These are phyloP conservation scores for Boletus austroedulis DNA, from an alignment of 1,284 basidiomycete genomes.

Conservation along the genomic window DNA sequence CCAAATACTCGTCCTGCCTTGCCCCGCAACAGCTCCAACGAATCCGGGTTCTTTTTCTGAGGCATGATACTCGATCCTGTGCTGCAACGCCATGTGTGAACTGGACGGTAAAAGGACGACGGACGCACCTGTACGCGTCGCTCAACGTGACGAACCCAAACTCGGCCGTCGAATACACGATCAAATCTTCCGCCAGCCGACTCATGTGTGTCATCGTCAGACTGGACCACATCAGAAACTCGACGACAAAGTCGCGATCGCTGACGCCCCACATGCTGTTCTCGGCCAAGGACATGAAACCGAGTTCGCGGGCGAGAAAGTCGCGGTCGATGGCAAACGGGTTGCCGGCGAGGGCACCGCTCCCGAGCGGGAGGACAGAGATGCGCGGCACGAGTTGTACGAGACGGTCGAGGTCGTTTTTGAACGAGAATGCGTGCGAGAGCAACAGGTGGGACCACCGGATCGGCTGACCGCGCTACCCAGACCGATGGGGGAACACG, in stretches of 20 bases:
- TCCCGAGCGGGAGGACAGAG: conserved; percentile 90
- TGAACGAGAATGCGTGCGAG: conserved; percentile 92
- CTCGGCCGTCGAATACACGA: conserved; percentile 95
- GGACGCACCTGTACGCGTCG: conserved; percentile 90
- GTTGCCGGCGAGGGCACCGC: conserved; percentile 94
- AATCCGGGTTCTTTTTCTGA: conserved; percentile 99
- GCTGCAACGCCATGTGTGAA: conserved; percentile 41
- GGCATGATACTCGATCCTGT: conserved; percentile 99
- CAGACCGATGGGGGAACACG: background rate
- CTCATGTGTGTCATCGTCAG: conserved; percentile 92
- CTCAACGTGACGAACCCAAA: conserved; percentile 94
- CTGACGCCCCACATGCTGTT: conserved; percentile 95
- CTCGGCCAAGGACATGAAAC: conserved; percentile 81
- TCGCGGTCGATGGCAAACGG: conserved; percentile 91
- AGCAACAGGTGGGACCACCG: conserved; percentile 97
- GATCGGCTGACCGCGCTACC: conserved; percentile 92
- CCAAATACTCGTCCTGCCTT: conserved; percentile 96
- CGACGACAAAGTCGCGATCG: conserved; percentile 95
- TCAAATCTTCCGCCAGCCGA: conserved; percentile 92
- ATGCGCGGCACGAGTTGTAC: conserved; percentile 84
- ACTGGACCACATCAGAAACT: conserved; percentile 96
- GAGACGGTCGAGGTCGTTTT: conserved; percentile 84
- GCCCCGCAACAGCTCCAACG: conserved; percentile 89
- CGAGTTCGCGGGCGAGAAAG: conserved; percentile 82
- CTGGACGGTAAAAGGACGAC: too few species aligned